Percentiles rank a stretch among this genome's conserved stretches.
phyloP scores from a whole-genome alignment of 164 flowering plant genomes.

The Liquidambar formosana region DNA sequence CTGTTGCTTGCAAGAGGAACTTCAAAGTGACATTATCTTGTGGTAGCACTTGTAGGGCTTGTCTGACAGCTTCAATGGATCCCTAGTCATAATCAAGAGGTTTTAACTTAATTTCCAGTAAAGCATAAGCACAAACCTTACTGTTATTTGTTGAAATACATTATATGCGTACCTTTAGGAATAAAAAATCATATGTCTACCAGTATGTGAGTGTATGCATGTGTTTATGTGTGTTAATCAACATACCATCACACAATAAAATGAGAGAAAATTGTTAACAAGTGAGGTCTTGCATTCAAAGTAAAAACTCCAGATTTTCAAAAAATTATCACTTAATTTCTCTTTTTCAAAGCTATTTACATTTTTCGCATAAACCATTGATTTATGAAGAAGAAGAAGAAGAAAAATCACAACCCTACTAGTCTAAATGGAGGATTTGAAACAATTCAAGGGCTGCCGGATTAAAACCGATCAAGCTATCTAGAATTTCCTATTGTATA shows the following conservation, averaged over 20 bases:
- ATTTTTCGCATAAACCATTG: too few species aligned
- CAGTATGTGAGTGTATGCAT: not conserved
- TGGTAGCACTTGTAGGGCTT: slow-evolving; percentile 88
- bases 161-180: not conserved
- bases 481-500: too few species aligned
- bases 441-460: too few species aligned
- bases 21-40: slow-evolving; percentile 83
- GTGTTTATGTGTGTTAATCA: not conserved
- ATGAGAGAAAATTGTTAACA: not conserved
- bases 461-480: too few species aligned
- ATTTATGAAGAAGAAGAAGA: too few species aligned
- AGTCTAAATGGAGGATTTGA: too few species aligned
- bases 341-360: too few species aligned
- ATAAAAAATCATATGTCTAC: not conserved
- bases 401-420: too few species aligned
- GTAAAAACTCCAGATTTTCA: too few species aligned
- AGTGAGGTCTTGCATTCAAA: not conserved
- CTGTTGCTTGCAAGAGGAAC: slow-evolving; percentile 85
- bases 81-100: slow-evolving; percentile 50
- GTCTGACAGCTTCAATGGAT: slow-evolving; percentile 89
- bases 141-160: not conserved
- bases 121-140: not conserved
- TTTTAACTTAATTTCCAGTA: slow-evolving; percentile 10
- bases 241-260: not conserved
- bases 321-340: too few species aligned